Conservation (phyloP, 2,329 filamentous ascomycete species). For the Lecanosticta acicola region DNA sequence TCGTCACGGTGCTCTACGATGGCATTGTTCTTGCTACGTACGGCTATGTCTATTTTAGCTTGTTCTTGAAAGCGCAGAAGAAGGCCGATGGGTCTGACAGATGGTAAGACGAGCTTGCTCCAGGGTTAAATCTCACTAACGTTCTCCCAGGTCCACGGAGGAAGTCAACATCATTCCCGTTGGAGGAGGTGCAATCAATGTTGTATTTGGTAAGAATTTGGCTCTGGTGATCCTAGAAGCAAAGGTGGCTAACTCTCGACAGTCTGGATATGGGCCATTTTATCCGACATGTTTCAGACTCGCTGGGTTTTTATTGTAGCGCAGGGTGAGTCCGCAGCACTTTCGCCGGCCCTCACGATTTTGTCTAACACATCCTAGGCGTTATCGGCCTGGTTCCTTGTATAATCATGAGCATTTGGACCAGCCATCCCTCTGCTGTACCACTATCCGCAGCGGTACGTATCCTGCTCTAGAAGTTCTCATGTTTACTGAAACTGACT, state of each 20-base stretch:
- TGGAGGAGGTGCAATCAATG: conserved; percentile 45
- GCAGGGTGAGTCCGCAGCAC: conserved; percentile 33
- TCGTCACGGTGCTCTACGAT: conserved; percentile 43
- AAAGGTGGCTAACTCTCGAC: not conserved
- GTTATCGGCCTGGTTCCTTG: conserved; percentile 45
- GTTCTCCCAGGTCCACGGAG: conserved; percentile 30
- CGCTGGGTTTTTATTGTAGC: conserved; percentile 48
- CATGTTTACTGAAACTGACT: not conserved
- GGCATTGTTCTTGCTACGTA: conserved; percentile 44
- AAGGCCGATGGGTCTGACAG: conserved; percentile 38
- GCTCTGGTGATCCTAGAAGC: not conserved
- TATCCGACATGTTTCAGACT: conserved; percentile 47
- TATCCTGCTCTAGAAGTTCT: not conserved
- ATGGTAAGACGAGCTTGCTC: too few species aligned
- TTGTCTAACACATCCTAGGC: conserved; percentile 1
- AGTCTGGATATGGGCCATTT: conserved; percentile 51
- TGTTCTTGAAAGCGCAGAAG: conserved; percentile 40
- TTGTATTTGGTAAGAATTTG: conserved; percentile 33
- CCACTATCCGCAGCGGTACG: conserved; percentile 38
- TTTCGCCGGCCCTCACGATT: not conserved
- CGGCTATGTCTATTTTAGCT: conserved; percentile 44
- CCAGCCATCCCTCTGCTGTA: conserved; percentile 39
- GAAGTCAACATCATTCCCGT: conserved; percentile 49
- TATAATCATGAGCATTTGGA: conserved; percentile 53
- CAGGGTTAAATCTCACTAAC: too few species aligned